Evolutionary conservation across 805 yeast genomes (phyloP), one percentile per base, ranked within the genome.

Genomic region (Candida nemodendra): DNA sequence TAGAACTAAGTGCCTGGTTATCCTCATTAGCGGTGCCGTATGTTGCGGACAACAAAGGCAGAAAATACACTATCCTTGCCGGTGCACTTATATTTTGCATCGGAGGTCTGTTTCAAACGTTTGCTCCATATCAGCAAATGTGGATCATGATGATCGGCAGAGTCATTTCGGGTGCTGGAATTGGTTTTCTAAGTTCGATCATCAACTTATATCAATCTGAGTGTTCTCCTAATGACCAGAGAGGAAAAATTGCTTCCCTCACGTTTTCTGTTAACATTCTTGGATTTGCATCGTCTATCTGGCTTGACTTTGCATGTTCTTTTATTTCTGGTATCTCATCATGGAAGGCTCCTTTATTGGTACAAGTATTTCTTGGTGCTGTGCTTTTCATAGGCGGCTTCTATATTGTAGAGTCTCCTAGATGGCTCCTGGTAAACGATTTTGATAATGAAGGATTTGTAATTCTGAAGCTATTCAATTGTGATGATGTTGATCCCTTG

Each of bases 141-240:
- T 58, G 65, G 48, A 53, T 75, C 29, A 71, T 88, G 66, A 78
- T 82, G n/a, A 51, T 78, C 11, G 95, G 95, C 2, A 68, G 96
- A 50, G 76, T 85, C 21, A 72, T 87, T 31, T 73, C 86, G 27
- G 96, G 96, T 13, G 49, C 87, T n/a, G 95, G 95, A 2, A 90
- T 88, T 18, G 96, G 96, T 3, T 65, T 88, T 37, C 66, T 88
- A 31, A 80, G 90, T 18, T 81, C 95, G 6, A 82, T 88, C 45
- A 90, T 88, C 9, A 95, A 95, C 1, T 80, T 86, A 34, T 88
- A 86, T 61, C 95, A 87, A 58, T 79, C 90, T 34, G 96, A 88
- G 56, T 85, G 89, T 34, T 78, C 90, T 5, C 96, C 96, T 1
- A 83, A 89, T 17, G 85, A 85, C 54, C 85, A 84, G 49, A 72